Base-by-base conservation (phyloP, 306 rosid genomes). In the Cercis canadensis region DNA sequence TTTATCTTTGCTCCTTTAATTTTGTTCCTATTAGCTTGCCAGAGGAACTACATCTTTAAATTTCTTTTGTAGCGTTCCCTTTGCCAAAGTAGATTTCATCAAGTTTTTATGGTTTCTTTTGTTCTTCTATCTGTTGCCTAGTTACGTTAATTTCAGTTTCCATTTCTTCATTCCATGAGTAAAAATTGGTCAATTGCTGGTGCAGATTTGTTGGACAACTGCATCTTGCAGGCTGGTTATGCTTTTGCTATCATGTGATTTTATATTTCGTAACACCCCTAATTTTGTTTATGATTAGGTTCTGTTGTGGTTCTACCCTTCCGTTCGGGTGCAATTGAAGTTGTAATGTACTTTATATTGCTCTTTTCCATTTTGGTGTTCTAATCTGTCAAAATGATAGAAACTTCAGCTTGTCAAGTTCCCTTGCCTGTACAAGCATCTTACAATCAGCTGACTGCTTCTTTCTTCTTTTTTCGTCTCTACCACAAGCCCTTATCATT, bases 71-170 rank as follows among this genome's bases (percentile, higher is more conserved):
- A 50, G 21, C 0, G 0, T 51, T 75, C 75, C 80, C 75, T 44
- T 73, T 76, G 15, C 73, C 73, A 13, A 12, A 75, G 40, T 17
- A 56, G 18, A 60, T 31, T 62, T 47, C 47, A 17, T 70, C 65
- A 69, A 44, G 37, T 4, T 56, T 39, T 54, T 57, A 14, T 58
- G 14, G 29, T 36, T 49, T 62, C 60, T 65, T 56, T 24, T 24
- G 11, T 53, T 65, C 72, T 64, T 74, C 72, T 57, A 15, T 67
- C 65, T 17, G 16, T 34, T 75, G 69, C 59, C 36, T 41, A 24
- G 67, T 58, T 58, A 14, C 64, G 10, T 58, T 63, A 59, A 15
- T 70, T 52, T 79, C 53, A 50, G 40, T 76, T 72, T 82, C 75
- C 84, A 61, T 32, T 24, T 45, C 68, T 56, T 65, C 63, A 19